Evolutionary conservation across 805 yeast genomes (phyloP).

Genomic region (Lipomyces oligophaga): DNA sequence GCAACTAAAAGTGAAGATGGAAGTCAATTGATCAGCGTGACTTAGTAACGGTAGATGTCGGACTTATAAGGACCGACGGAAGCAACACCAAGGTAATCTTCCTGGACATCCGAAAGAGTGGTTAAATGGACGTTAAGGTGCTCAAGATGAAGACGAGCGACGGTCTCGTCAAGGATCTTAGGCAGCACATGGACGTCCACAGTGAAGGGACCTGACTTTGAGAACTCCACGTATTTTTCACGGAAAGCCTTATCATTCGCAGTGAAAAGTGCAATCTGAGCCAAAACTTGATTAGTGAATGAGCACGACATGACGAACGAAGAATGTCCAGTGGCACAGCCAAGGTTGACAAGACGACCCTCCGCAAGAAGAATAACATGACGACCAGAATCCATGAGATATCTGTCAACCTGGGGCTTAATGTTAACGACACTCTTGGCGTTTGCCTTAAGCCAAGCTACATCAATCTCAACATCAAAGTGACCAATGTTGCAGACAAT

Average conservation of each 20-base stretch:
- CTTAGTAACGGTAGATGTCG: slow-evolving; percentile 94
- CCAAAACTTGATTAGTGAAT: slow-evolving; percentile 98
- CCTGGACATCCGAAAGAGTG: slow-evolving; percentile 69
- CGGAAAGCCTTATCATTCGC: slow-evolving; percentile 78
- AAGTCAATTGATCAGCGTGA: background rate
- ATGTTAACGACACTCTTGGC: slow-evolving; percentile 92
- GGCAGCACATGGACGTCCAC: slow-evolving; percentile 95
- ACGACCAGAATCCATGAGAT: slow-evolving; percentile 79
- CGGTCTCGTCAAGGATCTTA: slow-evolving; percentile 97
- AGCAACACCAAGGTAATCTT: slow-evolving; percentile 92
- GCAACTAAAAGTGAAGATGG: background rate
- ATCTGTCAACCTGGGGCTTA: slow-evolving; percentile 99
- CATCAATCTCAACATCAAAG: slow-evolving; percentile 98
- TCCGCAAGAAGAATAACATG: slow-evolving; percentile 95
- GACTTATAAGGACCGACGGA: slow-evolving; percentile 95
- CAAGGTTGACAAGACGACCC: slow-evolving; percentile 98
- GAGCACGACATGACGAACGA: slow-evolving; percentile 99
- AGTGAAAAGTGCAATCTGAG: slow-evolving; percentile 96
- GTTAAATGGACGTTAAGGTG: slow-evolving; percentile 90
- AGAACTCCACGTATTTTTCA: slow-evolving; percentile 77
- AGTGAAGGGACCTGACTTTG: slow-evolving; percentile 85
- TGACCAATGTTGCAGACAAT: slow-evolving; percentile 99
- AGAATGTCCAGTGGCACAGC: slow-evolving; percentile 99
- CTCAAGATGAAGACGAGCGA: slow-evolving; percentile 92
- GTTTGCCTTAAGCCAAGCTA: slow-evolving; percentile 95